A percentile compares a stretch with the other conserved stretches of the same genome.
Evolutionary conservation across 1,284 basidiomycete genomes (phyloP).

Genomic region (Ustilago xerochloae): DNA sequence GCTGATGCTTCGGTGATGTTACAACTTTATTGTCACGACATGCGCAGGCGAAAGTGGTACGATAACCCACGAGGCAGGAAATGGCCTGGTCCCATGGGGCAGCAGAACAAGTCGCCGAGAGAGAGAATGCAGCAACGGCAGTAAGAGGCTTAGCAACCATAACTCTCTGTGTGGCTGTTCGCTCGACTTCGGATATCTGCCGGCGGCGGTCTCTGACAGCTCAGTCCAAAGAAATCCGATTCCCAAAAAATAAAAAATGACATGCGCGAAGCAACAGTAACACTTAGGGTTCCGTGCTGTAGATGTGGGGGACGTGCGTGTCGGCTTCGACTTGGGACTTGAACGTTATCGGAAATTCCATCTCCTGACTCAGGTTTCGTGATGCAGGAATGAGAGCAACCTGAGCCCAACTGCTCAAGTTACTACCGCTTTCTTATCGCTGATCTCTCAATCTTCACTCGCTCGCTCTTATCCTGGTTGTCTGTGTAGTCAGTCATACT

Average conservation of each 20-base stretch:
- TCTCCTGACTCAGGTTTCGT: slow-evolving; percentile 12
- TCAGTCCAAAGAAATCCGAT: neutral
- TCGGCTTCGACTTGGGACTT: neutral
- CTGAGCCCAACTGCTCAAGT: too few species aligned
- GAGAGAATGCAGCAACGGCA: neutral
- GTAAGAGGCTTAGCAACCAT: neutral
- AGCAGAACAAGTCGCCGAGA: slow-evolving; percentile 19
- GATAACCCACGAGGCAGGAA: slow-evolving; percentile 14
- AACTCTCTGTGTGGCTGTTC: too few species aligned
- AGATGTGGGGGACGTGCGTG: too few species aligned
- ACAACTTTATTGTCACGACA: neutral
- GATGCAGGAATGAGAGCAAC: neutral
- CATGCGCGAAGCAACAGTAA: neutral
- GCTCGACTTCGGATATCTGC: slow-evolving; percentile 1
- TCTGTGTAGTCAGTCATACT: neutral
- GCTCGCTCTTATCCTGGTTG: neutral
- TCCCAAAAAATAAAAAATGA: slow-evolving; percentile 9
- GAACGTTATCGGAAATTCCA: slow-evolving; percentile 11
- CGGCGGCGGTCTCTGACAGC: slow-evolving; percentile 32
- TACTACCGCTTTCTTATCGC: slow-evolving; percentile 1
- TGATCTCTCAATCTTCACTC: neutral
- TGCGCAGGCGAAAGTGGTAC: slow-evolving; percentile 12
- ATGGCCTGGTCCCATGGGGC: slow-evolving; percentile 1
- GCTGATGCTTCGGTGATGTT: neutral
- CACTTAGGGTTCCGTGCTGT: too few species aligned